phyloP scores from a whole-genome alignment of 73 alveolate species.

The Tetrahymena borealis region DNA sequence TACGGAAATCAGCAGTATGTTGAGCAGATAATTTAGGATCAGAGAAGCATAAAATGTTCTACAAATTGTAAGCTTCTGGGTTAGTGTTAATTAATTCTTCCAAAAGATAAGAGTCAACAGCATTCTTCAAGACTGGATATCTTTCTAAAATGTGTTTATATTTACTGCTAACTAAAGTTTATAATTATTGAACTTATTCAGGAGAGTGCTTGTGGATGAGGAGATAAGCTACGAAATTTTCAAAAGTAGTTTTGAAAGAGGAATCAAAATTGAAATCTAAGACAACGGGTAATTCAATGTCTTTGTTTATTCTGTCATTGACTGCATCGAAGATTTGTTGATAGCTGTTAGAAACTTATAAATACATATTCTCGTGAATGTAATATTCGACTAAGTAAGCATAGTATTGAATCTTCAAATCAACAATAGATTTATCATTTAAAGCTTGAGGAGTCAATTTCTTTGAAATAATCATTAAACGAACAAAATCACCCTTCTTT shows the following conservation, averaged over 20 bases:
- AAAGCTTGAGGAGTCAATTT: conserved; percentile 71
- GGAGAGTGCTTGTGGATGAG: conserved; percentile 51
- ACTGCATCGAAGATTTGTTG: conserved; percentile 63
- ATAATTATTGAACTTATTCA: conserved; percentile 39
- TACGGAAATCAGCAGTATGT: conserved; percentile 56
- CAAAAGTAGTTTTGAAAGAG: conserved; percentile 42
- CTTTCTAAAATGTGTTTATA: conserved; percentile 56
- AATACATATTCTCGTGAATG: conserved; percentile 70
- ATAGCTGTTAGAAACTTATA: conserved; percentile 75
- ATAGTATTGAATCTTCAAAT: conserved; percentile 65
- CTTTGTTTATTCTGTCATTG: conserved; percentile 39
- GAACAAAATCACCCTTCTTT: conserved; percentile 68
- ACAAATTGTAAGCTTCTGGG: conserved; percentile 1
- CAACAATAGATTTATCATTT: conserved; percentile 75
- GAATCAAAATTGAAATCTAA: conserved; percentile 30
- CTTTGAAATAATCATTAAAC: conserved; percentile 70
- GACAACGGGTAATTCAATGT: conserved; percentile 1
- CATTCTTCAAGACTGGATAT: conserved; percentile 30
- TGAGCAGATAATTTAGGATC: conserved; percentile 1
- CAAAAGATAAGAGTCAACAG: conserved; percentile 46
- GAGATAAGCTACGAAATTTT: conserved; percentile 51
- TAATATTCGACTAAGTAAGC: conserved; percentile 67
- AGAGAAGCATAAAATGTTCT: conserved; percentile 26
- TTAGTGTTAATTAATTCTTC: conserved; percentile 26
- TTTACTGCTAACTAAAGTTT: conserved; percentile 15